Evolutionary conservation across 1,284 basidiomycete species (phyloP), one percentile per base, ranked within the genome.

Genomic region (Erythrobasidium hasegawianum): DNA sequence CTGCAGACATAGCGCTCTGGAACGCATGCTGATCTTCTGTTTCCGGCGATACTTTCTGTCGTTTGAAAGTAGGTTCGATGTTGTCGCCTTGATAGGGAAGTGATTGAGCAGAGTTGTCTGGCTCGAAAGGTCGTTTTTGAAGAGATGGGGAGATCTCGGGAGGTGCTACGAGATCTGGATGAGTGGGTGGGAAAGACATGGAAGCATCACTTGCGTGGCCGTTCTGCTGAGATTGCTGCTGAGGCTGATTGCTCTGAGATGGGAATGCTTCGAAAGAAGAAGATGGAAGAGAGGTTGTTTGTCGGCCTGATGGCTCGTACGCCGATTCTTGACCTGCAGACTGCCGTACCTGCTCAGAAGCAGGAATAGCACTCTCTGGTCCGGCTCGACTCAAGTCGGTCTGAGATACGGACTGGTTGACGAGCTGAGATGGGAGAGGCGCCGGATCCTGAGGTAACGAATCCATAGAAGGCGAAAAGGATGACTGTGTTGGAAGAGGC

Each of bases 361-460:
- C 50, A 24, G 50, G 26, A 27, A 24, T 53, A 16, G 50, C 26
- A 22, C 40, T 53, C 47, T 24, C 61, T 56, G 38, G 39, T 13
- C 24, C 7, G 5, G 40, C 16, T 16, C 27, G 16, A 26, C 45
- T 27, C 53, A 64, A 24, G 22, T 65, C 62, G 18, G 62, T 65
- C 3, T 54, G 27, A 40, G 62, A 26, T 38, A 27, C 55, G 39
- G 62, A 38, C 8, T 49, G 24, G 27, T 65, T 50, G 43, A 65
- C 62, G 29, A 65, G 56, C 29, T 65, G 62, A 29, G 62, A 65
- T 49, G 62, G 62, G 10, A 65, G 38, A 24, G 62, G 62, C 39
- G 62, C 47, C 24, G 62, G 62, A n/a, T 29, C 55, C 38, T 65
- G 50, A 20, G 62, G 62, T 3, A 65, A 43, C 7, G 62, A 57